Conservation (phyloP, 2,329 filamentous ascomycete genomes). For the Aspergillus ustus region DNA sequence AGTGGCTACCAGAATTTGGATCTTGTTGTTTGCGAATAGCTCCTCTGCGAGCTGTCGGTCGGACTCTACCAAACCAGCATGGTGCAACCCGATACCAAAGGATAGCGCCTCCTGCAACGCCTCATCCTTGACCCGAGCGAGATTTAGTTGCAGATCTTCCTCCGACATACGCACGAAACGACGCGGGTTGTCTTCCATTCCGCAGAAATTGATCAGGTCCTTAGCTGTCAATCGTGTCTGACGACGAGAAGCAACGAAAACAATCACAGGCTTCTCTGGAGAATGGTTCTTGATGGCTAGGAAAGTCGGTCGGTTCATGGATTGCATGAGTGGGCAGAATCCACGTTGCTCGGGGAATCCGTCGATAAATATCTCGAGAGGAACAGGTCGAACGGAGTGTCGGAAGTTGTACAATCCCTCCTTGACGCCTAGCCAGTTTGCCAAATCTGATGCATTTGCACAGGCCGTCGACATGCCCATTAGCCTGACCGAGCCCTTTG, state of each 20-base stretch:
- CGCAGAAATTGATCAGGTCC: conserved; percentile 95
- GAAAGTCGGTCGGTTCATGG: conserved; percentile 97
- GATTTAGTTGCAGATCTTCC: conserved; percentile 85
- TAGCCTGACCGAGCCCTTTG: conserved; percentile 83
- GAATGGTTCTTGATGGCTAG: conserved; percentile 96
- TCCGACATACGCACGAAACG: conserved; percentile 94
- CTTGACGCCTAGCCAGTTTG: conserved; percentile 96
- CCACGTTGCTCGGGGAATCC: conserved; percentile 94
- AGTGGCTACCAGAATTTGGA: conserved; percentile 93
- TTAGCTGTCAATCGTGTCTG: conserved; percentile 95
- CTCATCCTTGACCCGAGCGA: conserved; percentile 90
- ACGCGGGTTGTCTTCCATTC: conserved; percentile 96
- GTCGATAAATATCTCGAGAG: conserved; percentile 94
- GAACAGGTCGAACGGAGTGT: conserved; percentile 94
- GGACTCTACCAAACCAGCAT: conserved; percentile 93
- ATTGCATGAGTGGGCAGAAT: conserved; percentile 98
- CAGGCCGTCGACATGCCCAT: conserved; percentile 99
- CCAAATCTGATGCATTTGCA: conserved; percentile 91
- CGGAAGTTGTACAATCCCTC: conserved; percentile 96
- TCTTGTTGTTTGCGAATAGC: conserved; percentile 95
- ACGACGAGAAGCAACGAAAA: conserved; percentile 93
- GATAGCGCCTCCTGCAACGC: conserved; percentile 90
- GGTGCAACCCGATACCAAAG: conserved; percentile 96
- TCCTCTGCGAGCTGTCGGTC: conserved; percentile 92
- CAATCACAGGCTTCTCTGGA: conserved; percentile 94